Percentiles rank a stretch among this genome's conserved stretches.
phyloP scores from a whole-genome alignment of 192 early-diverging fungal genomes.

The Polychytrium aggregatum region DNA sequence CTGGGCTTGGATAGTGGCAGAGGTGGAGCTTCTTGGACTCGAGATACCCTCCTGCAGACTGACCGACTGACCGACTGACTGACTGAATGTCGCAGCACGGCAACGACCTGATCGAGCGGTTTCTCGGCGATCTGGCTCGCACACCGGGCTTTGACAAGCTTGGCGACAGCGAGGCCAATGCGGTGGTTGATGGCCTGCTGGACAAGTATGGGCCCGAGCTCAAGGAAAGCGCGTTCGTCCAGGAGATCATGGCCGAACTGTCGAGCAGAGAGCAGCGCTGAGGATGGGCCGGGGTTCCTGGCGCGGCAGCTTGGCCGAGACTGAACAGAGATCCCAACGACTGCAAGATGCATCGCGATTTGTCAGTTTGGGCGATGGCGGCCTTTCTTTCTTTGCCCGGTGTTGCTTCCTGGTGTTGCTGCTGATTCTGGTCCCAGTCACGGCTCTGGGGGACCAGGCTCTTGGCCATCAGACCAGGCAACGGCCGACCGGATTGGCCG shows the following conservation, averaged over 20 bases:
- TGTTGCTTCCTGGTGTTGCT: too few species aligned
- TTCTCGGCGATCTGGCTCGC: conserved; percentile 39
- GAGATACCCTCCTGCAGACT: conserved; percentile 13
- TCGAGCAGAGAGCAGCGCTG: conserved; percentile 1
- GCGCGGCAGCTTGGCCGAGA: too few species aligned
- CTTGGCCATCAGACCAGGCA: too few species aligned
- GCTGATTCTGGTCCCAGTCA: too few species aligned
- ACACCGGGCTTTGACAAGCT: conserved; percentile 23
- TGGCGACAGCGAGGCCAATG: conserved; percentile 20
- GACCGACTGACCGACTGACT: conserved; percentile 9
- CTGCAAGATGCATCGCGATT: too few species aligned
- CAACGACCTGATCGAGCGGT: conserved; percentile 22
- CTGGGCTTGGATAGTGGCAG: too few species aligned
- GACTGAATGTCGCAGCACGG: conserved; percentile 10
- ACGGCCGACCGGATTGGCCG: too few species aligned
- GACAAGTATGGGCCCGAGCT: conserved; percentile 47
- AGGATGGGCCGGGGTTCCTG: not conserved
- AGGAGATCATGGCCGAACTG: conserved; percentile 34
- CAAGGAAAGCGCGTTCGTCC: conserved; percentile 48
- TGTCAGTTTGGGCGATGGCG: too few species aligned
- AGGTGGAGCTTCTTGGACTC: too few species aligned
- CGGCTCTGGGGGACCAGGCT: too few species aligned
- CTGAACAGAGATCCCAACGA: too few species aligned
- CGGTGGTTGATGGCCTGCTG: conserved; percentile 29
- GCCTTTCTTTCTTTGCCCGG: too few species aligned